phyloP scores from a whole-genome alignment of 805 yeast species.

The Yarrowia divulgata region DNA sequence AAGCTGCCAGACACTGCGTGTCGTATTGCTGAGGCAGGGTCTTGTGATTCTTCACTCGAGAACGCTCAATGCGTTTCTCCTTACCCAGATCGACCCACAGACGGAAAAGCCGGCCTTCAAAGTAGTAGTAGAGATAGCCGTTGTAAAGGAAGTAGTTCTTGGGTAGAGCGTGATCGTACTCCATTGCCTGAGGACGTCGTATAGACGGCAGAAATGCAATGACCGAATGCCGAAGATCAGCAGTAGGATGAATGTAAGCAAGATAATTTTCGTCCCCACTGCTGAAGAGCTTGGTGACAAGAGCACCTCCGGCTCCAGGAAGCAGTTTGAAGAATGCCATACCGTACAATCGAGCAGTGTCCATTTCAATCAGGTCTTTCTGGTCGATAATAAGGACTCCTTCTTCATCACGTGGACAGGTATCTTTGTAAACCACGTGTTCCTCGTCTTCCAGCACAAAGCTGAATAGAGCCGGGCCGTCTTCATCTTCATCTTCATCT shows the following conservation, averaged over 20 bases:
- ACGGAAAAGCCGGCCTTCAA: slow-evolving; percentile 1
- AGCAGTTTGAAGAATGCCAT: background rate
- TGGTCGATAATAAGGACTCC: background rate
- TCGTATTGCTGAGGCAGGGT: background rate
- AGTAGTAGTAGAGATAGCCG: background rate
- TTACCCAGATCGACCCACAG: slow-evolving; percentile 1
- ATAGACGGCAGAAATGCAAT: background rate
- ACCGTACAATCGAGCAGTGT: background rate
- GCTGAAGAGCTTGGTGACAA: background rate
- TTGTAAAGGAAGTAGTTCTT: background rate
- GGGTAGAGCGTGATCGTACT: background rate
- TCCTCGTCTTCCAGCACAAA: background rate
- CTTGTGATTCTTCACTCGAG: background rate
- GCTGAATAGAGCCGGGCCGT: background rate
- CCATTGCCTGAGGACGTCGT: background rate
- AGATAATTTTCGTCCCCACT: background rate
- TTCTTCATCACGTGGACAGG: background rate
- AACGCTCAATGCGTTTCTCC: background rate
- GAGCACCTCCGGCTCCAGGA: background rate
- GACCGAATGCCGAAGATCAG: background rate
- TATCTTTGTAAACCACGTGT: background rate
- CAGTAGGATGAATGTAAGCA: background rate
- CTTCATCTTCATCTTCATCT: background rate
- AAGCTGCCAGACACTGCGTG: background rate
- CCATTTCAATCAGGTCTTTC: background rate